A percentile compares a stretch with the other conserved stretches of the same genome.
Evolutionary conservation across 108 stramenopile species (phyloP).

Genomic region (Discostella pseudostelligera): DNA sequence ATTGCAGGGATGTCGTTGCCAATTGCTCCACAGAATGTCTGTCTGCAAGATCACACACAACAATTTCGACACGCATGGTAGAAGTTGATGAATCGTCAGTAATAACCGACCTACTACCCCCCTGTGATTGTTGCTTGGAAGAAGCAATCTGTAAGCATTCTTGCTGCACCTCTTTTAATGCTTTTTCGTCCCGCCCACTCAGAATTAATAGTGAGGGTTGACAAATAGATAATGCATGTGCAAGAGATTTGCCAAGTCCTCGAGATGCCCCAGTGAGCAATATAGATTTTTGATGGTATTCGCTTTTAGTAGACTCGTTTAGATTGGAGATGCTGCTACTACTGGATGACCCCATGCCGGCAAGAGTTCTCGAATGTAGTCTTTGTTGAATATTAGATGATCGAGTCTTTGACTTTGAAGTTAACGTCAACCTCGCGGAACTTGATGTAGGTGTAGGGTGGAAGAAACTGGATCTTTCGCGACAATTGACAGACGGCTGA

Average conservation of each 20-base stretch:
- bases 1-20: slow-evolving; percentile 19
- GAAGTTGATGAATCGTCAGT: no score
- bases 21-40: slow-evolving; percentile 46
- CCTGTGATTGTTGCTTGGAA: slow-evolving; percentile 8
- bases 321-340: background rate
- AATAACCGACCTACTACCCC: background rate
- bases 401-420: no score
- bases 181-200: slow-evolving; percentile 55
- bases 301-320: background rate
- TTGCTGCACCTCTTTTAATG: slow-evolving; percentile 49
- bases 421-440: no score
- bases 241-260: slow-evolving; percentile 64
- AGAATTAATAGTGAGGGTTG: slow-evolving; percentile 48
- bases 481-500: no score
- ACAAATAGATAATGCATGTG: slow-evolving; percentile 57
- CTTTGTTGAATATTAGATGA: no score
- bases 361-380: no score
- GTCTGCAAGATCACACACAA: slow-evolving; percentile 62
- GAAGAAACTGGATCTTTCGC: no score
- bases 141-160: slow-evolving; percentile 43
- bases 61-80: slow-evolving; percentile 32
- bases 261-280: slow-evolving; percentile 80
- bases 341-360: no score
- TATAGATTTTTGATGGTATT: slow-evolving; percentile 30
- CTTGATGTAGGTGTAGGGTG: no score